Base-by-base conservation (phyloP, 2,329 filamentous ascomycete species). In the Sarocladium kiliense region DNA sequence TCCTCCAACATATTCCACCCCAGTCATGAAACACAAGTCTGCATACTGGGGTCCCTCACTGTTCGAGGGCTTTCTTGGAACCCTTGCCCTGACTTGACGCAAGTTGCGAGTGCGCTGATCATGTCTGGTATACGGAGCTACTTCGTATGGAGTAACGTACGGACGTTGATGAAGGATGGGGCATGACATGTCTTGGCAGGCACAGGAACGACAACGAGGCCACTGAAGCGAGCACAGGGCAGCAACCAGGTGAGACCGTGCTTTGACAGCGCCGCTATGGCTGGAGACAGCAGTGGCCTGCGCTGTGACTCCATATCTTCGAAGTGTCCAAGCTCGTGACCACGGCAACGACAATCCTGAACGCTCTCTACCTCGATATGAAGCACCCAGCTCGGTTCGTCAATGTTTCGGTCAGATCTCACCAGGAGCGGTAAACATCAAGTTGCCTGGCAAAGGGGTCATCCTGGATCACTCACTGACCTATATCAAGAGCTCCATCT, bases 1-100 rank as follows among this genome's bases (percentile, higher is more conserved):
- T 30, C 44, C 44, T 47, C 30, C 47, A 21, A 51, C 47, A 36
- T 27, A 49, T 32, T 44, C n/a, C 3, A 11, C 47, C 47, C 47
- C n/a, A 19, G 47, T 34, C 47, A 51, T 51, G 47, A 51, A 51
- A 51, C 47, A 51, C 47, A 21, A 23, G 47, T 36, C 25, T 51
- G 47, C 47, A 51, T 32, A 21, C 14, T 47, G 47, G 47, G 18
- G 47, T 21, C 11, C 47, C 30, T 51, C n/a, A 27, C 47, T 51
- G 47, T 51, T 36, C 47, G 30, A 36, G 27, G 47, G 11, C 47
- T 19, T 36, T 36, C 21, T 27, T 3, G 18, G 11, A 23, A 27
- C 23, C 44, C 21, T 16, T n/a, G n/a, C 11, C 25, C 18, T 47
- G n/a, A 44, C 41, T 44, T 44, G n/a, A 23, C 41, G n/a, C 41